Evolutionary conservation across 2,329 filamentous ascomycete species (phyloP), one percentile per base, ranked within the genome.

Genomic region (Talaromyces sp.): DNA sequence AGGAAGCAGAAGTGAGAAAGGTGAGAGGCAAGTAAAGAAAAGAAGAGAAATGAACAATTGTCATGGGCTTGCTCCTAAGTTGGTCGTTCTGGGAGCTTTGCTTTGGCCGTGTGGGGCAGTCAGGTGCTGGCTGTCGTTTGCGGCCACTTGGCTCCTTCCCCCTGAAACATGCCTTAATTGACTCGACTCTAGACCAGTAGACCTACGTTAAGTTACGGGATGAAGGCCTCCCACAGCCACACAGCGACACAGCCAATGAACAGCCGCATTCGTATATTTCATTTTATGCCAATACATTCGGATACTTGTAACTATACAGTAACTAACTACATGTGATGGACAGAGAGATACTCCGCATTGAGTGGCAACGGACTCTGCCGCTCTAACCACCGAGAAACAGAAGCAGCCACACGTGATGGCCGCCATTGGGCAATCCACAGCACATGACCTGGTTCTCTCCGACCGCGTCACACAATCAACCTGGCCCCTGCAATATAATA

Each of bases 91-190:
- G 17, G 35, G 51, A 53, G 51, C 51, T 53, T n/a, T n/a, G n/a
- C n/a, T n/a, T n/a, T 53, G 25, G 22, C 36, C 25, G 19, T 41
- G 51, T 53, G 51, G 51, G 51, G 36, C 51, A 17, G 35, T 22
- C 33, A 25, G 33, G 48, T 52, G 48, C 33, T 52, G 52, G 37
- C 52, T n/a, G n/a, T 43, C 52, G 53, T 55, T 55, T 55, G 53
- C 53, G 46, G 53, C 53, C 37, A 53, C 45, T 46, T 33, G 25
- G 25, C n/a, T 10, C 3, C 21, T 17, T 5, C 35, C 36, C 50
- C 51, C 51, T 53, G 51, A 48, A 53, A 41, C 51, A 22, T 19
- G 33, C 50, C 37, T 33, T 31, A 17, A 46, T 46, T 46, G 43
- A 46, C 25, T n/a, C 43, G 10, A 8, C 22, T 45, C 43, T 31